Base-by-base conservation (phyloP, 2,329 filamentous ascomycete species). In the Clathrospora elynae region DNA sequence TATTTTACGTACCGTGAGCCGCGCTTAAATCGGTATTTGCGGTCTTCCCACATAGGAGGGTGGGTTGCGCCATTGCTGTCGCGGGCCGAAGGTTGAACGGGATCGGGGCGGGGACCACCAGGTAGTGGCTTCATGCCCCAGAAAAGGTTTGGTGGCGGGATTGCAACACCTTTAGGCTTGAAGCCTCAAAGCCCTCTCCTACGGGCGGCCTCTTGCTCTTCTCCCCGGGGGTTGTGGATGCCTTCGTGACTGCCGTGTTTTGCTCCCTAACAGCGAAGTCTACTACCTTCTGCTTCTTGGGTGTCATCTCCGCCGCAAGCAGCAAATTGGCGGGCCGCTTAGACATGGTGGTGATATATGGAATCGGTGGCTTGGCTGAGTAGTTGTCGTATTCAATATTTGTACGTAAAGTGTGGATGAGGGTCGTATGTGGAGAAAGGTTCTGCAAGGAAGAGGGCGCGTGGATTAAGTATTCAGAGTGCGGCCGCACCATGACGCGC, bases 31-130 rank as follows among this genome's bases (percentile, higher is more conserved):
- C 51, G 55, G 9, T 39, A 53, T 9, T 56, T 56, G 5, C 59
- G 56, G 16, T 66, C 57, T 24, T 68, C 61, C 59, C 58, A 67
- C 5, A 68, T 32, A 1, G 57, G 38, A 4, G 59, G 57, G 7
- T 42, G 37, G 0, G 56, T 57, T 3, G 49, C 50, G 1, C 46
- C 62, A 28, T 60, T 43, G 39, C 51, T 61, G 10, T 34, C 42
- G 2, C 57, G 53, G 3, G 58, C 58, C 3, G 55, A 36, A 2
- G 57, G 61, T 9, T 58, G 54, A 5, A 36, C 23, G 0, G 51
- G 38, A 11, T 49, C 37, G 2, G 62, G 49, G 5, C 49, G 34
- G 6, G 50, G 31, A 16, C 42, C 48, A 31, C 49, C 51, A 2
- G 52, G 35, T 4, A 50, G 19, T 9, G 60, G 61, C 12, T 53